Percentiles rank a stretch among this genome's conserved stretches.
phyloP scores from a whole-genome alignment of 2,329 filamentous ascomycete species.

The Ilyonectria mors-panacis region DNA sequence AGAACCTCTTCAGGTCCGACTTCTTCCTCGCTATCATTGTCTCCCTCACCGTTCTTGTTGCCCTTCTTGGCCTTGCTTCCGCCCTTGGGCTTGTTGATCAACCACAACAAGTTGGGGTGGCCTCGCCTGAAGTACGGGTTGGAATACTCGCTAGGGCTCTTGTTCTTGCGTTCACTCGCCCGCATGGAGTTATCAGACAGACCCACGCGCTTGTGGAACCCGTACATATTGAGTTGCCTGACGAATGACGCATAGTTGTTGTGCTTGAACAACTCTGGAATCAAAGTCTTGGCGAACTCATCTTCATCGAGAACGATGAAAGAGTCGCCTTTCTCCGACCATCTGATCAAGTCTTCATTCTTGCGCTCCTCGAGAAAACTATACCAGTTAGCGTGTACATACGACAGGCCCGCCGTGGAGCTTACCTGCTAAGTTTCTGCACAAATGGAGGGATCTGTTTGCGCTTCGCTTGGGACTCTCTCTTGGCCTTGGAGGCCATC shows the following conservation, averaged over 20 bases:
- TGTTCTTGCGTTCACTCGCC: slow-evolving; percentile 96
- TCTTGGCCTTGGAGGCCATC: slow-evolving; percentile 84
- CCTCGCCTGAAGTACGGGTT: slow-evolving; percentile 97
- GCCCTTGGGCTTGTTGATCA: slow-evolving; percentile 95
- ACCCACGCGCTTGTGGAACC: slow-evolving; percentile 96
- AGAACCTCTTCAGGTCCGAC: slow-evolving; percentile 59
- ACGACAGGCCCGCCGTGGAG: neutral
- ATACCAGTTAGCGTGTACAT: slow-evolving; percentile 40
- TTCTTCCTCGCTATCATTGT: slow-evolving; percentile 78
- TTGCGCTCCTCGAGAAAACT: slow-evolving; percentile 92
- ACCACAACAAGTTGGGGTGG: slow-evolving; percentile 92
- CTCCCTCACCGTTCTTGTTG: slow-evolving; percentile 74
- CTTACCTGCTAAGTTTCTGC: slow-evolving; percentile 96
- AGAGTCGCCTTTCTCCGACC: slow-evolving; percentile 96
- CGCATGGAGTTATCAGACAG: slow-evolving; percentile 98
- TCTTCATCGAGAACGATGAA: slow-evolving; percentile 98
- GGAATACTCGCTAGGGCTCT: slow-evolving; percentile 97
- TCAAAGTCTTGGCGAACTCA: slow-evolving; percentile 96
- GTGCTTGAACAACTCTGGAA: slow-evolving; percentile 99
- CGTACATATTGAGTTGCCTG: slow-evolving; percentile 95
- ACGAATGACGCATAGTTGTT: slow-evolving; percentile 99
- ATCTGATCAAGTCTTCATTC: slow-evolving; percentile 95
- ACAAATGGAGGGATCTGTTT: slow-evolving; percentile 99
- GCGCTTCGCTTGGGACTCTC: slow-evolving; percentile 88
- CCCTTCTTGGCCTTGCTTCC: slow-evolving; percentile 72